These are phyloP conservation scores for Aspergillus sclerotiicarbonarius DNA, from an alignment of 495 filamentous ascomycete species.

Conservation along the genomic window DNA sequence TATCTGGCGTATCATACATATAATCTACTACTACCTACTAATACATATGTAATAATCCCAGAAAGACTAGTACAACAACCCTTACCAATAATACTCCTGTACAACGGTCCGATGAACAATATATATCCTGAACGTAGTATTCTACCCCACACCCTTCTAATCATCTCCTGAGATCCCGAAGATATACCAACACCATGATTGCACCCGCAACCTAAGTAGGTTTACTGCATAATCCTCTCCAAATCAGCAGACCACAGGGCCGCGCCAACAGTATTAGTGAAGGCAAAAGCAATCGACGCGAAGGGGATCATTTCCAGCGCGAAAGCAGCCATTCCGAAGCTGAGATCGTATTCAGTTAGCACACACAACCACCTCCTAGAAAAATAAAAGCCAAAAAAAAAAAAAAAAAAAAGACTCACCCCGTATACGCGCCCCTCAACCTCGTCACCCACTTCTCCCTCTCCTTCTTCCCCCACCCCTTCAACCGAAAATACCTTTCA, in stretches of 20 bases:
- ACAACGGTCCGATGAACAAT: too few relatives aligned
- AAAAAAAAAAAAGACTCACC: slow-evolving; percentile 54
- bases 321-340: slow-evolving; percentile 74
- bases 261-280: slow-evolving; percentile 89
- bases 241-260: slow-evolving; percentile 93
- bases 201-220: not conserved
- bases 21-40: too few relatives aligned
- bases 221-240: slow-evolving; percentile 51
- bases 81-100: too few relatives aligned
- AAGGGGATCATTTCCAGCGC: slow-evolving; percentile 83
- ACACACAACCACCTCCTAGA: not conserved
- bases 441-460: slow-evolving; percentile 62
- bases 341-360: slow-evolving; percentile 31
- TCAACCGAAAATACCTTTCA: slow-evolving; percentile 81
- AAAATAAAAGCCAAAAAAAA: not conserved
- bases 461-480: slow-evolving; percentile 65
- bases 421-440: slow-evolving; percentile 65
- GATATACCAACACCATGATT: too few relatives aligned
- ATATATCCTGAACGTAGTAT: too few relatives aligned
- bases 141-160: too few relatives aligned
- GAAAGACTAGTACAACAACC: too few relatives aligned
- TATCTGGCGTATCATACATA: too few relatives aligned
- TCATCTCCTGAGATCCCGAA: too few relatives aligned
- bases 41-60: too few relatives aligned
- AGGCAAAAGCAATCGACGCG: slow-evolving; percentile 78